phyloP scores from a whole-genome alignment of 345 rosid species.

The Fremontodendron californicum region DNA sequence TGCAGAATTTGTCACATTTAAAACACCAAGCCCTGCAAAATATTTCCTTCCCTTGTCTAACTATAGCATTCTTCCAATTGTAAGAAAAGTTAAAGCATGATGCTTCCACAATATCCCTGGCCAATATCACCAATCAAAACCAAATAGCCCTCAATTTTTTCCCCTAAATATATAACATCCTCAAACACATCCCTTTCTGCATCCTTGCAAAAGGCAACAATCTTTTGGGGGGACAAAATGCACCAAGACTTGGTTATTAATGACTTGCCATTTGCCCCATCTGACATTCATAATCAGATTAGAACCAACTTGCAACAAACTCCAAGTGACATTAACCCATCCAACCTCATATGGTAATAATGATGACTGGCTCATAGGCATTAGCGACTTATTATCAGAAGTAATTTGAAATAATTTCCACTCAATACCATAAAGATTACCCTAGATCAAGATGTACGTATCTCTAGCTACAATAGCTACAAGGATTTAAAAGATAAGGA shows the following conservation, averaged over 20 bases:
- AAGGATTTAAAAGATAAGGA: neutral
- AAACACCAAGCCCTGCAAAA: neutral
- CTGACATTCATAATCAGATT: neutral
- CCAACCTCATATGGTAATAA: neutral
- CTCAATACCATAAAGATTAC: neutral
- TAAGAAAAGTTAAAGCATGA: neutral
- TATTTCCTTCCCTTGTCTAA: neutral
- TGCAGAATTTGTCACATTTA: neutral
- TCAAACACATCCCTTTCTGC: neutral
- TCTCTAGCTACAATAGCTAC: neutral
- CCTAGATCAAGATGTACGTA: neutral
- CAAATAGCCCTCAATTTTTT: neutral
- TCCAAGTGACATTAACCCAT: neutral
- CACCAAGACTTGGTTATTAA: neutral
- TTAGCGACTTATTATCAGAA: neutral
- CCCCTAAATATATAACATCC: neutral
- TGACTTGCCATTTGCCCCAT: neutral
- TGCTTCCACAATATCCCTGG: neutral
- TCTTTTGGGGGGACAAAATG: neutral
- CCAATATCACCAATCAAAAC: neutral
- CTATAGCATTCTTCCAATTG: neutral
- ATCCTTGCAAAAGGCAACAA: neutral
- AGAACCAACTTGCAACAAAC: neutral
- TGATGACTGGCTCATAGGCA: neutral
- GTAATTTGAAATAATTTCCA: neutral